Evolutionary conservation across 2,329 filamentous ascomycete genomes (phyloP).

Genomic region (Hyphodiscus sp.): DNA sequence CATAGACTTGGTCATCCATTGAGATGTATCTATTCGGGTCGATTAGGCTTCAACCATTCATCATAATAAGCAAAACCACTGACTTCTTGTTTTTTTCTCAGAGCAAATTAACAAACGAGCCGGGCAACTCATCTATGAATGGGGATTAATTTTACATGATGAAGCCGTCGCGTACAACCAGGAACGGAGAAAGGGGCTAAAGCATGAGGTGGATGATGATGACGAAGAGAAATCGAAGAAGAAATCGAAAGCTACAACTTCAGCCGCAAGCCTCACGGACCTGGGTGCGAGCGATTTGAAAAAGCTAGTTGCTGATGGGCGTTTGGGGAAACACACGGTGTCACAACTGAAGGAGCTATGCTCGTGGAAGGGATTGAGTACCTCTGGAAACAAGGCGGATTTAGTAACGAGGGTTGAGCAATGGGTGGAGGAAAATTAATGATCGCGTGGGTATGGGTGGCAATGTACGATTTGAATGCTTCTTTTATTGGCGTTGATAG

Average conservation of each 20-base stretch:
- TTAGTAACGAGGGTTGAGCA: constrained; percentile 21
- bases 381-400: constrained; percentile 24
- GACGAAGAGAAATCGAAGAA: constrained; percentile 30
- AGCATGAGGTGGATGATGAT: constrained; percentile 43
- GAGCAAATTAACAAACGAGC: constrained; percentile 74
- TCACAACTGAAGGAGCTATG: constrained; percentile 22
- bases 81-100: constrained; percentile 31
- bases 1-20: no score
- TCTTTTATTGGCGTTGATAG: background rate
- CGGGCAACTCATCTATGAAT: constrained; percentile 70
- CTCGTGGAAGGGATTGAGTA: constrained; percentile 15
- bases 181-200: constrained; percentile 25
- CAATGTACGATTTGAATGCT: background rate
- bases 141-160: constrained; percentile 62
- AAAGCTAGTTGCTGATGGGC: constrained; percentile 8
- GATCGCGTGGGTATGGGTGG: background rate
- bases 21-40: no score
- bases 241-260: constrained; percentile 11
- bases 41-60: no score
- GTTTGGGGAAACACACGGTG: constrained; percentile 16
- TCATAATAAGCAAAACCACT: no score
- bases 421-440: constrained; percentile 20
- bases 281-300: constrained; percentile 20
- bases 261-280: constrained; percentile 8
- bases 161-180: constrained; percentile 23